Conservation (phyloP, 495 filamentous ascomycete species). For the Penicillium waksmanii region DNA sequence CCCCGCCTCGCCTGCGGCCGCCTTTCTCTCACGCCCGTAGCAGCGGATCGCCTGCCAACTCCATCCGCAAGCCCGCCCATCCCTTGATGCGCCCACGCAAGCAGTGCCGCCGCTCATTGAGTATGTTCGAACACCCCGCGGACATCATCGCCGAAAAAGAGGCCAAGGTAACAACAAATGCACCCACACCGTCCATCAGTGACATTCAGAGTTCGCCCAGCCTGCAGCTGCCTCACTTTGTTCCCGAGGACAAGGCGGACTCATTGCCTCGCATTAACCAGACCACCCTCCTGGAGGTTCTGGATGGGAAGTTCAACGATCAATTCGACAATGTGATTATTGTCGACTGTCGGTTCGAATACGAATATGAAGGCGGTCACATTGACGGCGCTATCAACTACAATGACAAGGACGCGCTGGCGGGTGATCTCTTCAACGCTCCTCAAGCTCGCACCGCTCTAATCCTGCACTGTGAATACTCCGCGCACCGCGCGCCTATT, state of each 20-base stretch:
- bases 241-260: slow-evolving; percentile 77
- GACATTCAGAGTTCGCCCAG: slow-evolving; percentile 73
- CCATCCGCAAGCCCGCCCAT: slow-evolving; percentile 72
- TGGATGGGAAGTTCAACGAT: slow-evolving; percentile 80
- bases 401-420: slow-evolving; percentile 89
- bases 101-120: slow-evolving; percentile 85
- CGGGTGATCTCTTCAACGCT: slow-evolving; percentile 72
- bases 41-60: slow-evolving; percentile 73
- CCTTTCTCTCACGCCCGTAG: slow-evolving; percentile 60
- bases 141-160: slow-evolving; percentile 80
- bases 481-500: slow-evolving; percentile 93
- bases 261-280: slow-evolving; percentile 84
- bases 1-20: slow-evolving; percentile 61
- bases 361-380: slow-evolving; percentile 96
- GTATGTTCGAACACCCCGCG: slow-evolving; percentile 93
- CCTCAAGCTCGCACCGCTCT: slow-evolving; percentile 73
- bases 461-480: slow-evolving; percentile 98
- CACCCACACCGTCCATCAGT: slow-evolving; percentile 70
- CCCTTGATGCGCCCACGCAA: slow-evolving; percentile 79
- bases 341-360: slow-evolving; percentile 97
- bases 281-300: slow-evolving; percentile 76
- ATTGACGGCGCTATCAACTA: slow-evolving; percentile 91
- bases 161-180: slow-evolving; percentile 54
- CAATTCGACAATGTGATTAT: slow-evolving; percentile 77
- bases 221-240: slow-evolving; percentile 81